A percentile compares a stretch with the other conserved stretches of the same genome.
These are phyloP conservation scores for Thermomucor indicae-seudaticae DNA, from an alignment of 371 early-diverging fungal species.

Conservation along the genomic window DNA sequence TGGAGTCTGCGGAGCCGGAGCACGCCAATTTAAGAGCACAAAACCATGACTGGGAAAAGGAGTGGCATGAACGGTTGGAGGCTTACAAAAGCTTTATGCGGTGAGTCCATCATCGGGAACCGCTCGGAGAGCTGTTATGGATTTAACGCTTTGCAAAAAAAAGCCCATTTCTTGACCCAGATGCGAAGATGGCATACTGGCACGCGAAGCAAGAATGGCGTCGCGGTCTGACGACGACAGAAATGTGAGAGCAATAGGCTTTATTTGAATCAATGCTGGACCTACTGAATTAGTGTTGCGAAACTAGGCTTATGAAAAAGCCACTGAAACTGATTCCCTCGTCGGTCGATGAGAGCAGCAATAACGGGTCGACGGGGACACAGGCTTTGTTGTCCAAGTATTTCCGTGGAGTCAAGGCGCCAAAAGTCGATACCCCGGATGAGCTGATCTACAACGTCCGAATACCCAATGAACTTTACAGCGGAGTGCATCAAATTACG, in stretches of 20 bases:
- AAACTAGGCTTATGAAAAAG: constrained; percentile 3
- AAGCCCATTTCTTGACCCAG: constrained; percentile 26
- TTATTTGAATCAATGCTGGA: too few species aligned
- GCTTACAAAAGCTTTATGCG: constrained; percentile 25
- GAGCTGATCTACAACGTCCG: constrained; percentile 30
- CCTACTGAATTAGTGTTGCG: not conserved
- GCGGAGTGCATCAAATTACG: constrained; percentile 35
- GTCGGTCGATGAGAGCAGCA: not conserved
- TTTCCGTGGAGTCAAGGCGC: constrained; percentile 39
- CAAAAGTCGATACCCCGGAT: constrained; percentile 40
- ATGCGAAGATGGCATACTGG: constrained; percentile 22
- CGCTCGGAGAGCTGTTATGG: too few species aligned
- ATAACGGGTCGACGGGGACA: not conserved
- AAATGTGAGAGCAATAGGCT: too few species aligned
- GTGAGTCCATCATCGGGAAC: too few species aligned
- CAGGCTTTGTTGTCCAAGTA: constrained; percentile 37
- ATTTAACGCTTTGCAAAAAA: too few species aligned
- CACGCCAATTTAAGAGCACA: constrained; percentile 14
- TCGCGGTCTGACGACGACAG: constrained; percentile 33
- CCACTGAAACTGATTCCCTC: constrained; percentile 1
- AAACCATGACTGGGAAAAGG: constrained; percentile 24
- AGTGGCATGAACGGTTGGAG: constrained; percentile 26
- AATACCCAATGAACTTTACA: constrained; percentile 40
- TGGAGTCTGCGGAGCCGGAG: constrained; percentile 26
- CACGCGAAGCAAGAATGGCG: constrained; percentile 37